Base-by-base conservation (phyloP, 495 filamentous ascomycete genomes). In the Xylaria sp. region DNA sequence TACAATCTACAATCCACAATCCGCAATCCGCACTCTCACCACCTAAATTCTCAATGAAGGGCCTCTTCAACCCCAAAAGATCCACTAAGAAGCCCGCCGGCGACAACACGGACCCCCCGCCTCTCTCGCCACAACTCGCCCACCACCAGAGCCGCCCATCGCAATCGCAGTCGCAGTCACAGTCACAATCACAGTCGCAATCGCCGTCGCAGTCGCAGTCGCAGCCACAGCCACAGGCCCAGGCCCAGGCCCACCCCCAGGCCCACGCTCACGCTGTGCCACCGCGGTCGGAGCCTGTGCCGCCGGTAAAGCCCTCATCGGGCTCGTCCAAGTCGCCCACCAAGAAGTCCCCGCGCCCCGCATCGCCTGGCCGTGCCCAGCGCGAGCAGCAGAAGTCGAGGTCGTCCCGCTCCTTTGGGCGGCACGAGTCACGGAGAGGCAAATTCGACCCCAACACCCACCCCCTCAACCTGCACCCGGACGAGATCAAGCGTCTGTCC, bases 381-480 rank as follows among this genome's bases (percentile, higher is more conserved):
- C 72, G 74, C 55, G 72, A 80, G 67, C 73, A 73, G 62, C 62
- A 74, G 37, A 77, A 80, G 75, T 77, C 78, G 57, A 81, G 79
- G 65, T 73, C 73, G 35, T 81, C 82, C 71, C 81, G 82, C 74
- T 74, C 77, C 69, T 83, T 79, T 64, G 74, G 77, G 72, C 78
- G 80, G 52, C 78, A 84, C 71, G 82, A 84, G 40, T 79, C 76
- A 37, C 79, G 83, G 62, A 74, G 79, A 40, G 81, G 84, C 78
- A 87, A 88, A 68, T 83, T 87, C 81, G 91, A 93, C 77, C 85
- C 85, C 61, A 88, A 93, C 72, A 87, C 86, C 9, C 94, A 97
- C 80, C 94, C 94, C 44, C 85, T 97, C 61, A 97, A 97, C 77
- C 88, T 95, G 41, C 93, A 91, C 3, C 93, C 93, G 48, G 93